Percentiles rank a stretch among this genome's conserved stretches.
Conservation (phyloP, 352 stramenopile species). For the Phytopythium helicoides region DNA sequence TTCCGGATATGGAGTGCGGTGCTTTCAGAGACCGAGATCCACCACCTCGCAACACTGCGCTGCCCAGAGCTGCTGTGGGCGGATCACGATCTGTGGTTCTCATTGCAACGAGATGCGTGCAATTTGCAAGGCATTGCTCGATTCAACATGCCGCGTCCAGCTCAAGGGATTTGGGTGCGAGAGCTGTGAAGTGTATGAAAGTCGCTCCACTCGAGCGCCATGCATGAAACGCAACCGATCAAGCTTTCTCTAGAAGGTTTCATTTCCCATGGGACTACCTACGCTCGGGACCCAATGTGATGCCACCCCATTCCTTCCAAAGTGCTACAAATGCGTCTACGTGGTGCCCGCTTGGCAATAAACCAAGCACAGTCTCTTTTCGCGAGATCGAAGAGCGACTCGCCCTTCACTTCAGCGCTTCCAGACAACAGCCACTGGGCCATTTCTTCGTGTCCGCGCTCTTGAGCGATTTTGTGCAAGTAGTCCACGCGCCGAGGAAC, state of each 20-base stretch:
- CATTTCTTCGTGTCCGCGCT: not conserved
- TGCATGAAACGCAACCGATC: too few species aligned
- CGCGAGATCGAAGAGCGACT: too few species aligned
- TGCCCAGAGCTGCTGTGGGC: slow-evolving; percentile 2
- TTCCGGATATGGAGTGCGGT: slow-evolving; percentile 18
- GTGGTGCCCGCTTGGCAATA: too few species aligned
- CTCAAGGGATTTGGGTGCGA: not conserved
- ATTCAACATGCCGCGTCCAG: not conserved
- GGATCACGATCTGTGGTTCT: slow-evolving; percentile 1
- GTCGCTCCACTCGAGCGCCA: too few species aligned
- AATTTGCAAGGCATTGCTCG: not conserved
- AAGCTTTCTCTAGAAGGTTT: too few species aligned
- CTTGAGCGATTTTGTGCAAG: not conserved
- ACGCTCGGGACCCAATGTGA: too few species aligned
- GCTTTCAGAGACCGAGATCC: slow-evolving; percentile 2
- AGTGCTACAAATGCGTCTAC: too few species aligned
- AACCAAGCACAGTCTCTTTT: too few species aligned
- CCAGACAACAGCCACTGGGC: not conserved
- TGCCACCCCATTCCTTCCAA: too few species aligned
- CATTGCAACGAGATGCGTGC: slow-evolving; percentile 2
- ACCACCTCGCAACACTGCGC: not conserved
- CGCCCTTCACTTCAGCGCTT: too few species aligned
- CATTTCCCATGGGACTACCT: too few species aligned
- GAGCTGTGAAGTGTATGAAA: slow-evolving; percentile 1
- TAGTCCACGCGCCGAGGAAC: not conserved